Evolutionary conservation across 1,284 basidiomycete species (phyloP), one percentile per base, ranked within the genome.

Genomic region (Athelia psychrophila): DNA sequence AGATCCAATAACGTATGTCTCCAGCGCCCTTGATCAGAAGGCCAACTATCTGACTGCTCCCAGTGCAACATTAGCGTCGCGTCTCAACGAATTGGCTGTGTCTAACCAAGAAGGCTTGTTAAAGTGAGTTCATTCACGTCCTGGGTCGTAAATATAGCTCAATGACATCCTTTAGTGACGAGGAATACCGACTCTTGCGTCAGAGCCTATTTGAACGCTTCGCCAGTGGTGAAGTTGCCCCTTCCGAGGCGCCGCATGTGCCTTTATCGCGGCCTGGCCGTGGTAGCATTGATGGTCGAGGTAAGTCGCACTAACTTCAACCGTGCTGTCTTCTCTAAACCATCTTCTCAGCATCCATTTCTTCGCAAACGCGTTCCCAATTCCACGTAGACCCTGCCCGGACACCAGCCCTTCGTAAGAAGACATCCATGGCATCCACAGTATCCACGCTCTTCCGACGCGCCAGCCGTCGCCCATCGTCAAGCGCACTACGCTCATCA

Each of bases 161-260:
- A 50, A 51, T 56, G 44, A 22, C 25, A 46, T 58, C 22, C 50
- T 53, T n/a, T 61, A 90, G 87, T 62, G 85, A 89, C 62, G 86
- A 90, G 59, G 88, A 89, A 63, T 90, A 90, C 64, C 83, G 88
- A 49, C 67, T 89, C 42, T 74, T 91, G 9, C 81, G 88, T 33
- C 86, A 88, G 64, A 87, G 83, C 60, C 70, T 91, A 42, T 91
- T 91, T 56, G 86, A 90, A 61, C 79, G 87, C 51, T 81, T 88
- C 57, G 76, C 86, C 16, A 78, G 73, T 54, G 77, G 70, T 56
- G 72, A 79, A 25, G 60, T 72, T 6, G 72, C 87, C 18, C 86
- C 87, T 18, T 71, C 75, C 42, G 87, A 90, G 65, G 62, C 65
- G 13, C 73, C 85, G 20, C 62, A 88, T 40, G 80, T 89, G 46